Conservation (phyloP, 2,329 filamentous ascomycete species). For the Epichloe coenophiala region DNA sequence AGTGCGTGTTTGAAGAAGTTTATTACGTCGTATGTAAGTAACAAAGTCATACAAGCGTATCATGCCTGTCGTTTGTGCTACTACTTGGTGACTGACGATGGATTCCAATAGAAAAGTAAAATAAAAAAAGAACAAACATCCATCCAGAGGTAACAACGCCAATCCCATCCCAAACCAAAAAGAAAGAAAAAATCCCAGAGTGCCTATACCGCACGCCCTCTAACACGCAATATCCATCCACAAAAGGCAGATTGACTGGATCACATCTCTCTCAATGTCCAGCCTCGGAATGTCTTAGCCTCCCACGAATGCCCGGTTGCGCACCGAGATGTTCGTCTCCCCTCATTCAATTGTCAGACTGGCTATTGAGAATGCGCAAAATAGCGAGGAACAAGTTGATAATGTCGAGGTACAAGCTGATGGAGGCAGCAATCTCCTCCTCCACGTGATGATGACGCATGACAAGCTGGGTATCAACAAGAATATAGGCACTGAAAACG, state of each 20-base stretch:
- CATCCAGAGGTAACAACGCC: background rate
- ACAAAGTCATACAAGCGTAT: too few relatives aligned
- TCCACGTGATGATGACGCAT: slow-evolving; percentile 95
- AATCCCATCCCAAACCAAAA: background rate
- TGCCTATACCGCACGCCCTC: too few relatives aligned
- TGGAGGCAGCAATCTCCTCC: slow-evolving; percentile 91
- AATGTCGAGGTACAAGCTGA: slow-evolving; percentile 89
- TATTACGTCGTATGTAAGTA: too few relatives aligned
- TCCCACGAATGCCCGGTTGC: background rate
- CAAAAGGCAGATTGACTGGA: background rate
- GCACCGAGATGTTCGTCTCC: background rate
- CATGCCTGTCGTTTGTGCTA: background rate
- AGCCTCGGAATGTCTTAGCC: background rate
- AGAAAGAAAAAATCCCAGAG: too few relatives aligned
- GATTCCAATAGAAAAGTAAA: background rate
- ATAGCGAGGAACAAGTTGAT: slow-evolving; percentile 97
- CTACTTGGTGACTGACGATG: background rate
- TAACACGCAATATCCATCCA: too few relatives aligned
- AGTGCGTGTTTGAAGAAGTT: too few relatives aligned
- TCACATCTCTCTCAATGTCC: background rate
- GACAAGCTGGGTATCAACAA: slow-evolving; percentile 91
- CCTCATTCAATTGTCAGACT: slow-evolving; percentile 69
- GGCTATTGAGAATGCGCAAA: slow-evolving; percentile 88
- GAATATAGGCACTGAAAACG: slow-evolving; percentile 87
- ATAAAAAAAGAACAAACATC: background rate